Base-by-base conservation (phyloP, 441 rosid species). In the Brassica balearica region DNA sequence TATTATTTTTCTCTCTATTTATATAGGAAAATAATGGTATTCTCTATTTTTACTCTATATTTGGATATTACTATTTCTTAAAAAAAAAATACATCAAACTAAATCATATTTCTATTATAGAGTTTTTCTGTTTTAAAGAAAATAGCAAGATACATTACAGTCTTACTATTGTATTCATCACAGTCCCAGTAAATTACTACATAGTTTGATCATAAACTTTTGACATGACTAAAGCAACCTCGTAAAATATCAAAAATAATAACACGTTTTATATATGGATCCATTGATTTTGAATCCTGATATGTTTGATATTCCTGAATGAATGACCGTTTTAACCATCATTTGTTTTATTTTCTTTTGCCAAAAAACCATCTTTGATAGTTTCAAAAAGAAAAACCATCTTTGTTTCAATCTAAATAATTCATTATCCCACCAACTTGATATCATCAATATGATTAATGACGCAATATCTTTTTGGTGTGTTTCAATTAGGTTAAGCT, bases 401-500 rank as follows among this genome's bases (percentile, higher is more conserved):
- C 10, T 5, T 7, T 55, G 60, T 55, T 55, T 15, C 23, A 55
- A 55, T 55, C 60, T 55, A 53, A 53, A 53, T 14, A 53, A 53
- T 15, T 53, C 58, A 53, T 2, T 53, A 53, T 14, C 8, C 58
- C 58, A 53, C 58, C 20, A 14, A 53, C 58, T 53, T 5, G 20
- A 53, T 14, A 14, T 4, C 58, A 53, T 53, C 65, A 34, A 69
- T 38, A 69, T 61, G 27, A 69, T 64, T 53, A n/a, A 53, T 71
- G 71, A 77, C 76, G 80, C 71, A 63, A 70, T 71, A n/a, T 64
- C 65, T 71, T 71, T 38, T 38, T 77, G 65, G 27, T 70, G 71
- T 77, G 80, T n/a, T 48, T 61, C 74, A 23, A 51, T 48, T 62
- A 69, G 43, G 75, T 62, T 62, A 62, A 48, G 19, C 10, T 53